Evolutionary conservation across 257 asterid species (phyloP).

Genomic region (Solanum ahanhuiri): DNA sequence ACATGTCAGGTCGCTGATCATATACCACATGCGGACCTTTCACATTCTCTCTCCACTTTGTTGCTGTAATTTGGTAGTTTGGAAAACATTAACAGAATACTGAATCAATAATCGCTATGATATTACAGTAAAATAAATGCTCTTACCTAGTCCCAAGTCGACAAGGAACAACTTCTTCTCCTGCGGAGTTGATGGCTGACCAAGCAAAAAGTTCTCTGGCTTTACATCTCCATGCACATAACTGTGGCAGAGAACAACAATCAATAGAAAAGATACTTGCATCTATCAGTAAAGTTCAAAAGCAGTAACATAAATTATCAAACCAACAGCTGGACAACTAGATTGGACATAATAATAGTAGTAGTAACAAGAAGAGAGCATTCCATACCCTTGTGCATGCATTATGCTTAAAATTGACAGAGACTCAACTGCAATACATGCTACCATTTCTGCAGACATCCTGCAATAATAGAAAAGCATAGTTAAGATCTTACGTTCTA

Average conservation of each 20-base stretch:
- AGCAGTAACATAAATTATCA: neutral
- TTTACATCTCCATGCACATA: conserved; percentile 47
- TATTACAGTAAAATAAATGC: neutral
- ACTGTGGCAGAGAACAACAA: conserved; percentile 3
- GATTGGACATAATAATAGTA: neutral
- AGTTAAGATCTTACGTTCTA: neutral
- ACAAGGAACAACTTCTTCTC: conserved; percentile 46
- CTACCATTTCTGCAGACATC: conserved; percentile 39
- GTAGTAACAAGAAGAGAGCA: neutral
- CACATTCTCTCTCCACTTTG: conserved; percentile 32
- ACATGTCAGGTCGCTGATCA: conserved; percentile 41
- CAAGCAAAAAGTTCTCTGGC: conserved; percentile 42
- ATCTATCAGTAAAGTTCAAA: neutral
- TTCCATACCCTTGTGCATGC: conserved; percentile 28
- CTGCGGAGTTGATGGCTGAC: conserved; percentile 29
- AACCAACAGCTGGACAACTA: neutral
- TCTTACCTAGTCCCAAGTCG: conserved; percentile 38
- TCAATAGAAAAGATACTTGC: neutral
- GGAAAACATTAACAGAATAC: neutral
- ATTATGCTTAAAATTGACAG: conserved; percentile 32
- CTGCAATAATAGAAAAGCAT: conserved; percentile 4
- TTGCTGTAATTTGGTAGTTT: conserved; percentile 17
- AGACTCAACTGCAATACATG: conserved; percentile 39
- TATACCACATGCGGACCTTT: conserved; percentile 31
- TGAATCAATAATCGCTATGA: neutral